Conservation (phyloP, 176 grass and related monocot species). For the Avena atlantica region DNA sequence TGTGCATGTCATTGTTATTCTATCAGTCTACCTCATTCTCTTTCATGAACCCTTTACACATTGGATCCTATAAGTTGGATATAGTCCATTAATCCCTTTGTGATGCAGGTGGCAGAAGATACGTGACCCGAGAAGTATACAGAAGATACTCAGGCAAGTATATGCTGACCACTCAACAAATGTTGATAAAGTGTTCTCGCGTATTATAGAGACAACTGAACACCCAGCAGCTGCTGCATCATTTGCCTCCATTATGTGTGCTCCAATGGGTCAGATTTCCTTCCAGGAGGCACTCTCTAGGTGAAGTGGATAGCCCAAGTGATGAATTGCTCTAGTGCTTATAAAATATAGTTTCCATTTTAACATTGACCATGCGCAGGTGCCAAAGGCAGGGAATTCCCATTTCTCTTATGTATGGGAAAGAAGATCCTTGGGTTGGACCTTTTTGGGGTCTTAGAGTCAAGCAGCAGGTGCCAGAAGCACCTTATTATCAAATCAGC, state of each 20-base stretch:
- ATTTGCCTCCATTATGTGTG: conserved; percentile 98
- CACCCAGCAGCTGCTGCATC: conserved; percentile 95
- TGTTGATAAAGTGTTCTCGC: conserved; percentile 86
- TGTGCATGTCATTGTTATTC: not conserved
- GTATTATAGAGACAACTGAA: conserved; percentile 84
- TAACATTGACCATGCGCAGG: conserved; percentile 48
- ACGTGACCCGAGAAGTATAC: conserved; percentile 85
- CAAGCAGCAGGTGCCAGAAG: conserved; percentile 79
- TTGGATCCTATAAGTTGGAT: conserved; percentile 23
- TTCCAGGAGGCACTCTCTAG: conserved; percentile 75
- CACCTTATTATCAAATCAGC: conserved; percentile 95
- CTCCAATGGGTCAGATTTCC: conserved; percentile 75
- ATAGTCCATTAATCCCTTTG: conserved; percentile 16
- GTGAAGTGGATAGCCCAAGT: conserved; percentile 38
- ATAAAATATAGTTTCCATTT: not conserved
- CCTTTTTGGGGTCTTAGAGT: conserved; percentile 88
- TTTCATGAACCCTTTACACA: not conserved
- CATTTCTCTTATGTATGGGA: conserved; percentile 96
- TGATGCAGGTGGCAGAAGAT: conserved; percentile 93
- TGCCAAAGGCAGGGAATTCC: conserved; percentile 71
- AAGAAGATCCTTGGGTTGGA: conserved; percentile 95
- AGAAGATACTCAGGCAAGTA: conserved; percentile 89
- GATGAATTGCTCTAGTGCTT: conserved; percentile 14
- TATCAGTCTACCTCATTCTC: conserved; percentile 2
- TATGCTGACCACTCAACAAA: conserved; percentile 91